Conservation (phyloP, 176 grass and related monocot species). For the Ampelocalamus luodianensis region DNA sequence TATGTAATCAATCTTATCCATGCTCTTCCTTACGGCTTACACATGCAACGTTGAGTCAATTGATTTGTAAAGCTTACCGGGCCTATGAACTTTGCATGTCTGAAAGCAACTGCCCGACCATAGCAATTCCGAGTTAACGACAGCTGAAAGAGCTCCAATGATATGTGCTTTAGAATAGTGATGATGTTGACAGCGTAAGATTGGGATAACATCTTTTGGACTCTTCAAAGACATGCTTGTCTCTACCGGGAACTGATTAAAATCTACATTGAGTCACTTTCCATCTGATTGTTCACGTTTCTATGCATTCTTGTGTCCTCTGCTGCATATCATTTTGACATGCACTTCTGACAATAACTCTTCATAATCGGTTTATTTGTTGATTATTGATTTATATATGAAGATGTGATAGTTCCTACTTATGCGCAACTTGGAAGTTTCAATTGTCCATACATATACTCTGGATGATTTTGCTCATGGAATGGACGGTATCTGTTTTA, state of each 20-base stretch:
- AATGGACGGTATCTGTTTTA: not conserved
- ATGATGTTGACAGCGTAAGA: not conserved
- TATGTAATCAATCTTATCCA: not conserved
- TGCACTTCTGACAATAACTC: not conserved
- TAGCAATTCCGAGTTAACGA: not conserved
- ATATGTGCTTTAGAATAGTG: not conserved
- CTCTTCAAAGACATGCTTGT: constrained; percentile 6
- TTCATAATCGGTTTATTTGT: not conserved
- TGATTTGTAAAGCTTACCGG: constrained; percentile 1
- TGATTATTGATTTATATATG: not conserved
- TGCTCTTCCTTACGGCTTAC: not conserved
- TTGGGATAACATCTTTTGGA: not conserved
- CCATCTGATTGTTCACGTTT: not conserved
- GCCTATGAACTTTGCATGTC: not conserved
- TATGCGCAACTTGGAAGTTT: not conserved
- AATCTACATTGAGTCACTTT: not conserved
- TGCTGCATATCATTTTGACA: not conserved
- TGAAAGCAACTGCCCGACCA: constrained; percentile 5
- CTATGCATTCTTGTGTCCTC: not conserved
- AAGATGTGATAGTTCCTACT: not conserved
- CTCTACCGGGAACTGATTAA: not conserved
- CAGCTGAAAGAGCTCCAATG: not conserved
- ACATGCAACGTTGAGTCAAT: not conserved
- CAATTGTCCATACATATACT: not conserved
- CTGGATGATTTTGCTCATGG: not conserved